A percentile compares a stretch with the other conserved stretches of the same genome.
Evolutionary conservation across 2,329 filamentous ascomycete species (phyloP).

Genomic region (Alternaria viburni): DNA sequence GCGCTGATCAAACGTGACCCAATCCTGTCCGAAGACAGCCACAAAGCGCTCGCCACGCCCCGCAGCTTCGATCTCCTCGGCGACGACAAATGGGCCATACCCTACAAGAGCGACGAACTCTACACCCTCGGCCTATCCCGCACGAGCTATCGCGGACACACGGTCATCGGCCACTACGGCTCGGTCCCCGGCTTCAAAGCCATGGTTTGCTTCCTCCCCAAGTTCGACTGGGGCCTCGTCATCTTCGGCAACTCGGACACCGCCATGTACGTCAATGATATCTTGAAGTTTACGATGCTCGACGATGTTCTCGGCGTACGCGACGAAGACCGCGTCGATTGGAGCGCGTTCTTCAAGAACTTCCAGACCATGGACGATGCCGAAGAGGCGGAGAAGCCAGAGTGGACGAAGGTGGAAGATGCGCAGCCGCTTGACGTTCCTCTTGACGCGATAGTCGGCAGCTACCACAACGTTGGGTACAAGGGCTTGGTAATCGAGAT

Average conservation of each 20-base stretch:
- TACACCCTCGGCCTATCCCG: not conserved
- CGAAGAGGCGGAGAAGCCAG: not conserved
- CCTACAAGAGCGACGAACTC: not conserved
- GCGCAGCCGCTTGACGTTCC: not conserved
- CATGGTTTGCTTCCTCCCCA: not conserved
- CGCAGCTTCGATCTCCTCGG: slow-evolving; percentile 3
- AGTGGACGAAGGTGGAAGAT: not conserved
- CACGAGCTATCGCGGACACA: not conserved
- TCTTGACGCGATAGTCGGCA: not conserved
- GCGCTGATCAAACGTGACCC: slow-evolving; percentile 22
- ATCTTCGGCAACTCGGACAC: not conserved
- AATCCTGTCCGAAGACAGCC: slow-evolving; percentile 11
- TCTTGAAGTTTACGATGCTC: not conserved
- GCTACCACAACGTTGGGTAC: not conserved
- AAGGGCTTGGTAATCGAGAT: not conserved
- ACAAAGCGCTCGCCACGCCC: slow-evolving; percentile 22
- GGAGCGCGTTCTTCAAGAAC: slow-evolving; percentile 1
- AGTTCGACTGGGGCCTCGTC: not conserved
- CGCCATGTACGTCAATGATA: not conserved
- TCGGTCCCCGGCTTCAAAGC: not conserved
- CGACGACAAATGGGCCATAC: not conserved
- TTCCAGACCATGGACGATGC: slow-evolving; percentile 1
- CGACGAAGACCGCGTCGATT: slow-evolving; percentile 3
- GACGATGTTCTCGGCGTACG: slow-evolving; percentile 9
- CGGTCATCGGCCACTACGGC: not conserved